Base-by-base conservation (phyloP, 768 basidiomycete species). In the Tulasnella sp. region DNA sequence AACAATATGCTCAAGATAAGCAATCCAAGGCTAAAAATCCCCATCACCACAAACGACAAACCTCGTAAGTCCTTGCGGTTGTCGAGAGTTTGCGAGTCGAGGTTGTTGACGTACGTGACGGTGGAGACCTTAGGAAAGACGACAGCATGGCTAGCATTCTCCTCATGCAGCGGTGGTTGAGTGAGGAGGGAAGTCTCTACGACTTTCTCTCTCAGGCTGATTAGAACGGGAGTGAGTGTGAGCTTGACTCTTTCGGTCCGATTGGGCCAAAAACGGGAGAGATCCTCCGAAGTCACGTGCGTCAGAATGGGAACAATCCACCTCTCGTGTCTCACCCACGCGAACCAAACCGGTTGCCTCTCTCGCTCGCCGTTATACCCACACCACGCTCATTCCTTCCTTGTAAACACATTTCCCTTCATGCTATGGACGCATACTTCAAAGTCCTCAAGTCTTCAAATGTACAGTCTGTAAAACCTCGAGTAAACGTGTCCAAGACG, bases 41-140 rank as follows among this genome's bases (percentile, higher is more conserved):
- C n/a, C 37, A 35, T 29, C 67, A 22, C 22, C 19, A 26, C 9
- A 40, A 35, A 8, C n/a, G 9, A 16, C 68, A 39, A 40, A 77
- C 77, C 68, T 75, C 82, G 78, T 94, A 94, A 3, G 87, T 85
- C 76, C 86, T 83, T 35, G 84, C 81, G 34, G n/a, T n/a, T n/a
- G n/a, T n/a, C n/a, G 88, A 84, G 89, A 92, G 91, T 37, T 73
- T 78, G 75, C 82, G 66, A 73, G 35, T 34, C 16, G 47, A 26
- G 7, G 67, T 41, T 1, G 62, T 37, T 1, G 47, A 67, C 16
- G 14, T n/a, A n/a, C n/a, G 52, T 36, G 69, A 59, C 3, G 35
- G 19, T 32, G 37, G 42, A 11, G 41, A 68, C 22, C 52, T 73
- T 34, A 73, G 67, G 12, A 73, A 47, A 1, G 72, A 42, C 26